Conservation (phyloP, 2,329 filamentous ascomycete species). For the Scytalidium lignicola region DNA sequence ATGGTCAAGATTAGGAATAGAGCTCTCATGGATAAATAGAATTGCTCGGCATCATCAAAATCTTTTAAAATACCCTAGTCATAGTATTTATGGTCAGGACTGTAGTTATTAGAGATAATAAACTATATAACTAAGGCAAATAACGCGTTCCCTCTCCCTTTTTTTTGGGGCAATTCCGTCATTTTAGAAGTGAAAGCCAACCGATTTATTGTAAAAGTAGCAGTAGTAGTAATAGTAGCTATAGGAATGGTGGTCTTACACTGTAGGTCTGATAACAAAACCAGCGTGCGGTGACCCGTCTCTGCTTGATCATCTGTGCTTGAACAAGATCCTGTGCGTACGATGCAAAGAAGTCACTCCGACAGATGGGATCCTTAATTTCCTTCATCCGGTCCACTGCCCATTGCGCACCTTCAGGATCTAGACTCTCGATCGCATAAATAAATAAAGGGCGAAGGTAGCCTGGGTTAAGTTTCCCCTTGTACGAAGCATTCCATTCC, state of each 20-base stretch:
- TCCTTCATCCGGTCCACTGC: slow-evolving; percentile 11
- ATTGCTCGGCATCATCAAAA: too few relatives aligned
- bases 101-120: too few relatives aligned
- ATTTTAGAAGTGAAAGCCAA: too few relatives aligned
- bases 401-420: slow-evolving; percentile 11
- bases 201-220: too few relatives aligned
- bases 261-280: slow-evolving; percentile 17
- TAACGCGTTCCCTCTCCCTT: too few relatives aligned
- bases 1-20: background rate
- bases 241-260: too few relatives aligned
- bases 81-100: too few relatives aligned
- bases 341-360: slow-evolving; percentile 11
- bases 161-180: too few relatives aligned
- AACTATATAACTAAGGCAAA: too few relatives aligned
- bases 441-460: slow-evolving; percentile 20
- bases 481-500: slow-evolving; percentile 6
- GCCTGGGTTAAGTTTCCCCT: slow-evolving; percentile 5
- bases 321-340: slow-evolving; percentile 11
- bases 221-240: too few relatives aligned
- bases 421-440: slow-evolving; percentile 17
- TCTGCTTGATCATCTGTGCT: slow-evolving; percentile 13
- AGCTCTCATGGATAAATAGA: too few relatives aligned
- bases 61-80: too few relatives aligned
- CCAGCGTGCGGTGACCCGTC: slow-evolving; percentile 16
- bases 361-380: slow-evolving; percentile 5